A percentile compares a stretch with the other conserved stretches of the same genome.
These are phyloP conservation scores for Hortiboletus campestris DNA, from an alignment of 768 basidiomycete genomes.

Conservation along the genomic window DNA sequence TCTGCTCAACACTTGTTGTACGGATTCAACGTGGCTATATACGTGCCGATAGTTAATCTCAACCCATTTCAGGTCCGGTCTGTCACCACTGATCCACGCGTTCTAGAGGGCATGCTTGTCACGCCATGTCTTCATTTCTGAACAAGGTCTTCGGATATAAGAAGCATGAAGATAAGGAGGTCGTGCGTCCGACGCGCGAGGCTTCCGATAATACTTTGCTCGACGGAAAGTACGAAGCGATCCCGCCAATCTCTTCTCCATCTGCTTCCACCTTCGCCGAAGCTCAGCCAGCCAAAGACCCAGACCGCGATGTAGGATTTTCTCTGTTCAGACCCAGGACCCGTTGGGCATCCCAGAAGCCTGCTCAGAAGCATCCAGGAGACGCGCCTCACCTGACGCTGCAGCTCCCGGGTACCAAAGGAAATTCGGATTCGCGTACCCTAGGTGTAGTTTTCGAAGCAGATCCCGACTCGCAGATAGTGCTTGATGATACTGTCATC, in stretches of 20 bases:
- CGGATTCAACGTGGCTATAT: neutral
- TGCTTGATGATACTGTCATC: slow-evolving; percentile 54
- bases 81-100: slow-evolving; percentile 11
- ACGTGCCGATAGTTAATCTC: slow-evolving; percentile 6
- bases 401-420: slow-evolving; percentile 54
- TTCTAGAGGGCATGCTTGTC: slow-evolving; percentile 12
- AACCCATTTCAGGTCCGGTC: neutral
- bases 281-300: slow-evolving; percentile 30
- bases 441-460: slow-evolving; percentile 61
- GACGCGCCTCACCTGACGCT: slow-evolving; percentile 59
- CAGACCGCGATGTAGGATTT: slow-evolving; percentile 45
- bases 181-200: slow-evolving; percentile 30
- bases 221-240: slow-evolving; percentile 73
- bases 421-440: slow-evolving; percentile 43
- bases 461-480: slow-evolving; percentile 46
- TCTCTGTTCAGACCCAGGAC: slow-evolving; percentile 51
- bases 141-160: slow-evolving; percentile 78
- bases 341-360: slow-evolving; percentile 35
- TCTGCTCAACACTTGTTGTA: slow-evolving; percentile 1
- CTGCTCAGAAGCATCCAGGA: slow-evolving; percentile 33
- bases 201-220: slow-evolving; percentile 48
- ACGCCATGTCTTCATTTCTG: slow-evolving; percentile 61
- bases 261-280: slow-evolving; percentile 22
- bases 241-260: slow-evolving; percentile 48
- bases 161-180: slow-evolving; percentile 55